A percentile compares a stretch with the other conserved stretches of the same genome.
These are phyloP conservation scores for Arachis monticola DNA, from an alignment of 331 rosid species.

Conservation along the genomic window DNA sequence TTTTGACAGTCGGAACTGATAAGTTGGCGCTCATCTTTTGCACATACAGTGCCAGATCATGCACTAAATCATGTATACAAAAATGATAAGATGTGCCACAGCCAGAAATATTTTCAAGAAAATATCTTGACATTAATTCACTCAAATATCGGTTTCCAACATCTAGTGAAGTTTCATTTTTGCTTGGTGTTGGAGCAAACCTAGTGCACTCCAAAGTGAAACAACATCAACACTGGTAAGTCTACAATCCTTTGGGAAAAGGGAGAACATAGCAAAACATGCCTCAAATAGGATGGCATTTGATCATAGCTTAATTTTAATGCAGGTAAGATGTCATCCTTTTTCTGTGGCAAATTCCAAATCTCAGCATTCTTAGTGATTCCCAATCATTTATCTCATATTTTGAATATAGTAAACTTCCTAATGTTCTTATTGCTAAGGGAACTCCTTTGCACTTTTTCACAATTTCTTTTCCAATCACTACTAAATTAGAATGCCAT, in stretches of 20 bases:
- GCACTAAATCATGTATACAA: slow-evolving; percentile 38
- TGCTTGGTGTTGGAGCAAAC: slow-evolving; percentile 21
- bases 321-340: slow-evolving; percentile 17
- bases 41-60: slow-evolving; percentile 36
- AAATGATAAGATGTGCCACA: background rate
- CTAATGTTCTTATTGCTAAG: slow-evolving; percentile 45
- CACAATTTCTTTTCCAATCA: slow-evolving; percentile 42
- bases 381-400: slow-evolving; percentile 23
- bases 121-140: slow-evolving; percentile 37
- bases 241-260: slow-evolving; percentile 26
- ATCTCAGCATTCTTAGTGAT: slow-evolving; percentile 8
- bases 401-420: slow-evolving; percentile 28
- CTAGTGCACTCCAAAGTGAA: slow-evolving; percentile 41
- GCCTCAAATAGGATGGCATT: slow-evolving; percentile 38
- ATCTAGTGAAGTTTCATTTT: background rate
- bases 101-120: slow-evolving; percentile 28
- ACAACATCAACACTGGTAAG: background rate
- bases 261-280: slow-evolving; percentile 34
- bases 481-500: background rate
- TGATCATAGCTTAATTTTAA: slow-evolving; percentile 35
- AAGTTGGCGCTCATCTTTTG: background rate
- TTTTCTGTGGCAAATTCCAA: background rate
- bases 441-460: slow-evolving; percentile 43
- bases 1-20: background rate
- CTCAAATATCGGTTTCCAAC: slow-evolving; percentile 17